Conservation (phyloP, 306 rosid genomes). For the Quercus ilex region DNA sequence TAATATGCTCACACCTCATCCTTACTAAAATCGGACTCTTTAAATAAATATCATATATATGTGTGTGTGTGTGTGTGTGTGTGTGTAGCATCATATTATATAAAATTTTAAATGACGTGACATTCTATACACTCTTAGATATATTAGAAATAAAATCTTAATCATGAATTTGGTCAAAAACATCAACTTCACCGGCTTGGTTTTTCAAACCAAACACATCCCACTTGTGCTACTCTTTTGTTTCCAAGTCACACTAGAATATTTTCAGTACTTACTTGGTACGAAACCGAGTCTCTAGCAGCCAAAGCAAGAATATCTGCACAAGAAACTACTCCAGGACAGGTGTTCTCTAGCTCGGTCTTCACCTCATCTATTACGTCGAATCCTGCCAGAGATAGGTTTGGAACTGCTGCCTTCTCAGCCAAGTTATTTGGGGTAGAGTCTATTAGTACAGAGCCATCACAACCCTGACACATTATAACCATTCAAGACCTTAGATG, state of each 20-base stretch:
- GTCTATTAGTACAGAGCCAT: conserved; percentile 37
- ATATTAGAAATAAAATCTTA: no score
- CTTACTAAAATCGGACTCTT: no score
- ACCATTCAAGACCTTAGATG: no score
- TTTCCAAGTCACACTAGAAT: background rate
- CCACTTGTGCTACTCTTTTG: background rate
- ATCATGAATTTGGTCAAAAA: no score
- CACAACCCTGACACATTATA: conserved; percentile 33
- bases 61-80: no score
- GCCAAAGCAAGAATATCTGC: conserved; percentile 38
- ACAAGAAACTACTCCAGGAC: conserved; percentile 36
- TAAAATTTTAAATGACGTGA: no score
- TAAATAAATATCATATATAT: no score
- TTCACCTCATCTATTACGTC: conserved; percentile 38
- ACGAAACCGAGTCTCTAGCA: conserved; percentile 40
- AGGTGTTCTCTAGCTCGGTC: conserved; percentile 18
- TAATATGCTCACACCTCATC: no score
- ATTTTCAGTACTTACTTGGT: conserved; percentile 3
- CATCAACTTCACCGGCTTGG: background rate
- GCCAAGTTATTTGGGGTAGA: conserved; percentile 10
- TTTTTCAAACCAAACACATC: background rate
- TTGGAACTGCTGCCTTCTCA: conserved; percentile 30
- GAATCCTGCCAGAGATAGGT: conserved; percentile 27
- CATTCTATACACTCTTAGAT: no score
- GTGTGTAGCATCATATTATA: no score